Evolutionary conservation across 2,329 filamentous ascomycete genomes (phyloP).

Genomic region (Aspergillus sp.): DNA sequence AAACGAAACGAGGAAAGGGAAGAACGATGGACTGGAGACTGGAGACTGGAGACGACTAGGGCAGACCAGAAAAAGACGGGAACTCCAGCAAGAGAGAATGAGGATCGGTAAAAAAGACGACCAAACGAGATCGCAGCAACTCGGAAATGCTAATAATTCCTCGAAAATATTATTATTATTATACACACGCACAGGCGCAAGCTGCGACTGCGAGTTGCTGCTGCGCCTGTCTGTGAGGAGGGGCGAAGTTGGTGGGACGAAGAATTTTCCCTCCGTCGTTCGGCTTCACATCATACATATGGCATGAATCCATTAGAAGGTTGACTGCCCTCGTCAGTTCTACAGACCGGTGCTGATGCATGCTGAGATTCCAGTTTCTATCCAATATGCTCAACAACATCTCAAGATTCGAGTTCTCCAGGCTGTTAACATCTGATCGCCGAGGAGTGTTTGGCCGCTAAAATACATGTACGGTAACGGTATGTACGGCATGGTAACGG

Average conservation of each 20-base stretch:
- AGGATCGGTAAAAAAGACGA: conserved; percentile 19
- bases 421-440: neutral
- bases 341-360: neutral
- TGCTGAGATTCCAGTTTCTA: neutral
- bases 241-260: conserved; percentile 9
- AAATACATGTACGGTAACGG: conserved; percentile 14
- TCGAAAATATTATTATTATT: neutral
- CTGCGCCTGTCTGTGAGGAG: conserved; percentile 6
- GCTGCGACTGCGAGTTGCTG: neutral
- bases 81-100: conserved; percentile 12
- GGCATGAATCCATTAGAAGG: neutral
- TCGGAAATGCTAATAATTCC: conserved; percentile 1
- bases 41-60: conserved; percentile 16
- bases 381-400: neutral
- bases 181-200: conserved; percentile 5
- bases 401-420: neutral
- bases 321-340: neutral
- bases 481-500: conserved; percentile 5
- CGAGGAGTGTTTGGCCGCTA: neutral
- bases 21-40: conserved; percentile 17
- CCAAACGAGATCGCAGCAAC: conserved; percentile 16
- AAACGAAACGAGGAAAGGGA: conserved; percentile 19
- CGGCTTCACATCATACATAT: neutral
- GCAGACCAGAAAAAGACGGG: conserved; percentile 21
- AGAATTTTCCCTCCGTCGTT: conserved; percentile 3